Evolutionary conservation across 345 rosid species (phyloP).

Genomic region (Ceriops tagal): DNA sequence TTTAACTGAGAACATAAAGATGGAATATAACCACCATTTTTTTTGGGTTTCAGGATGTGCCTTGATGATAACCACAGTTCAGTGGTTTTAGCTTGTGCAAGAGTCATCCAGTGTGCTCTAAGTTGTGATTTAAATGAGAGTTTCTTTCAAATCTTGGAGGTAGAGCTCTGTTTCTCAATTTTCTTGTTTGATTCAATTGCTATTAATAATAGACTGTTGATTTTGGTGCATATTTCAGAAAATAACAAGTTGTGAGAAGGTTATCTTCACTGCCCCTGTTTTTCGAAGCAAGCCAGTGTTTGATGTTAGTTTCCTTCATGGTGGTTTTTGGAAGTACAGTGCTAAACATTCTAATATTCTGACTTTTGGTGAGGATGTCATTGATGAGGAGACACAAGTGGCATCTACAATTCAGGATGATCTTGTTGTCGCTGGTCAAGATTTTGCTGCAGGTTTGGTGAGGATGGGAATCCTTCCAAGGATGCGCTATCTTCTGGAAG

Average conservation of each 20-base stretch:
- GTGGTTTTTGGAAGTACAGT: conserved; percentile 91
- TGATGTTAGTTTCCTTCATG: conserved; percentile 68
- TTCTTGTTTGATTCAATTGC: neutral
- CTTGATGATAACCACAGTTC: conserved; percentile 85
- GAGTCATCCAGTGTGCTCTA: conserved; percentile 58
- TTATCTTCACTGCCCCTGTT: conserved; percentile 65
- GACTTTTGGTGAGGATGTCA: conserved; percentile 37
- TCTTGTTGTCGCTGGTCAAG: conserved; percentile 78
- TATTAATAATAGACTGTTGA: conserved; percentile 11
- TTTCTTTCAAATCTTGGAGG: conserved; percentile 71
- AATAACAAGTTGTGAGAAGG: conserved; percentile 37
- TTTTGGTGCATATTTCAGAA: conserved; percentile 43
- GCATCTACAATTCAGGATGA: conserved; percentile 78
- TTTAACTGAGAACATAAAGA: neutral
- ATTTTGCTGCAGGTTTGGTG: conserved; percentile 85
- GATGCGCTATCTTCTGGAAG: conserved; percentile 72
- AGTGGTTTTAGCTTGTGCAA: conserved; percentile 72
- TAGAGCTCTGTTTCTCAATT: conserved; percentile 21
- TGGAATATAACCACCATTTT: conserved; percentile 11
- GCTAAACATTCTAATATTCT: conserved; percentile 80
- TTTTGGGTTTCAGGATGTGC: conserved; percentile 55
- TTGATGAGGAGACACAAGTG: conserved; percentile 56
- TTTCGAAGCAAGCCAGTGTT: conserved; percentile 79
- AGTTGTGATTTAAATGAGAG: conserved; percentile 63
- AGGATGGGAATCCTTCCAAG: conserved; percentile 85